A percentile compares a stretch with the other conserved stretches of the same genome.
phyloP scores from a whole-genome alignment of 2,329 filamentous ascomycete species.

The Penicillium sp. region DNA sequence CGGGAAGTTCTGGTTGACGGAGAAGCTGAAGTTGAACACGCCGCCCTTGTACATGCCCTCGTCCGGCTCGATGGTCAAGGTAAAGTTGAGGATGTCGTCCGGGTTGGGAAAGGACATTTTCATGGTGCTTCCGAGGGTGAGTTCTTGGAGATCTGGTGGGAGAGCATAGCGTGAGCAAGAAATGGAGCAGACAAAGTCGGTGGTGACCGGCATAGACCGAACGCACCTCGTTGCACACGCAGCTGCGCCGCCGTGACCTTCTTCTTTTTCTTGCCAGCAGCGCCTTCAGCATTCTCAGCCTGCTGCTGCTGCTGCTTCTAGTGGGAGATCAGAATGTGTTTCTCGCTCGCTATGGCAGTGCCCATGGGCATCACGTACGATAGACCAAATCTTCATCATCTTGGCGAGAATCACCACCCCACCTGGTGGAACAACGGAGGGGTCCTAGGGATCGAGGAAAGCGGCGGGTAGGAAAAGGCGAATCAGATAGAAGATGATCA shows the following conservation, averaged over 20 bases:
- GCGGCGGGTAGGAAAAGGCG: background rate
- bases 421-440: conserved; percentile 18
- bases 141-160: conserved; percentile 46
- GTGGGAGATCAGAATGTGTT: conserved; percentile 20
- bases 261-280: conserved; percentile 83
- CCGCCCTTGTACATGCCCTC: conserved; percentile 81
- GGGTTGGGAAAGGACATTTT: conserved; percentile 57
- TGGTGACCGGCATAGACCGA: background rate
- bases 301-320: conserved; percentile 83
- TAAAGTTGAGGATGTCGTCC: conserved; percentile 58
- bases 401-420: conserved; percentile 44
- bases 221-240: conserved; percentile 86
- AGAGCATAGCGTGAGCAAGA: background rate
- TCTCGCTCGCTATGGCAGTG: background rate
- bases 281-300: conserved; percentile 85
- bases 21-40: conserved; percentile 83
- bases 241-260: conserved; percentile 96
- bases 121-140: conserved; percentile 55
- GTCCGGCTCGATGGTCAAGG: conserved; percentile 49
- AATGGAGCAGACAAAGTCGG: background rate
- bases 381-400: conserved; percentile 99
- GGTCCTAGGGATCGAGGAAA: conserved; percentile 2
- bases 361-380: conserved; percentile 59
- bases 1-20: conserved; percentile 91
- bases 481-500: background rate